Evolutionary conservation across 2,329 filamentous ascomycete species (phyloP).

Genomic region (Fusarium circinatum): DNA sequence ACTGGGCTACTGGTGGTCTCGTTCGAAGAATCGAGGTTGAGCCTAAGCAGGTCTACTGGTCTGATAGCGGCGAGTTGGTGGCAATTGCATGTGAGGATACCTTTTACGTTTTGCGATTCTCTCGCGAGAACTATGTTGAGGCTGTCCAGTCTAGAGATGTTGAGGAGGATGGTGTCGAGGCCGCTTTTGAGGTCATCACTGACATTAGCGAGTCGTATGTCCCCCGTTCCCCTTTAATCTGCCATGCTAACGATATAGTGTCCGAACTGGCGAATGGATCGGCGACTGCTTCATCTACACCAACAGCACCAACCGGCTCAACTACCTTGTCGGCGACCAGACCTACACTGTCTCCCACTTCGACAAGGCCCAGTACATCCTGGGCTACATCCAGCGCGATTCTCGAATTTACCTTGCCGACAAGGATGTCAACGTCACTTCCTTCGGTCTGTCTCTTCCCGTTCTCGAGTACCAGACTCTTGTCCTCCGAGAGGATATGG

Average conservation of each 20-base stretch:
- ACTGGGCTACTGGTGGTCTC: conserved; percentile 90
- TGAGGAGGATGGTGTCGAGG: conserved; percentile 91
- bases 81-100: conserved; percentile 93
- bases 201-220: conserved; percentile 88
- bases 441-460: conserved; percentile 88
- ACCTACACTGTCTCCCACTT: conserved; percentile 98
- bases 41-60: conserved; percentile 88
- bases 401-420: conserved; percentile 95
- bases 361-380: conserved; percentile 92
- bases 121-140: conserved; percentile 85
- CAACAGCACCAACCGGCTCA: conserved; percentile 93
- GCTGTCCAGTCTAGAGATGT: conserved; percentile 84
- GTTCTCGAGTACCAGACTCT: conserved; percentile 98
- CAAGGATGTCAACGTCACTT: conserved; percentile 93
- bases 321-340: conserved; percentile 97
- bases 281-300: conserved; percentile 99
- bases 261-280: conserved; percentile 96
- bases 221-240: too few relatives aligned
- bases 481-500: conserved; percentile 92
- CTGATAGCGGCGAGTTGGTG: conserved; percentile 93
- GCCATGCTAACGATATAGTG: conserved; percentile 58
- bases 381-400: conserved; percentile 95
- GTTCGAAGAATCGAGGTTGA: conserved; percentile 91
- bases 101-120: conserved; percentile 94
- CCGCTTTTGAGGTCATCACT: conserved; percentile 95